Evolutionary conservation across 306 rosid species (phyloP).

Genomic region (Alnus glutinosa): DNA sequence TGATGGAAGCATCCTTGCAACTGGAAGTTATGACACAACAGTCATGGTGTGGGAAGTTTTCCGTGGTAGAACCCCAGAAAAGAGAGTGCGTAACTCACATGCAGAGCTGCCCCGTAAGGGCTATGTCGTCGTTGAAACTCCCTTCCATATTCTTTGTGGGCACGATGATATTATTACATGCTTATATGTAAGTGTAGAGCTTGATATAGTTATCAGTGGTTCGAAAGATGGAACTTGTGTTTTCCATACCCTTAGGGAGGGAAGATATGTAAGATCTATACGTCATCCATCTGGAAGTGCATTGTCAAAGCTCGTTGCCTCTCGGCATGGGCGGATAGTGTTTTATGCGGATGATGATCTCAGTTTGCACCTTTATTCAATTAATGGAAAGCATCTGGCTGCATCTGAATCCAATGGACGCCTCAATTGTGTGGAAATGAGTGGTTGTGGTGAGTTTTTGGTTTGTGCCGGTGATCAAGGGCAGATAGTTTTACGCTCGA

Average conservation of each 20-base stretch:
- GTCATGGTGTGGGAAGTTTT: conserved; percentile 96
- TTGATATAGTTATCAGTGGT: conserved; percentile 95
- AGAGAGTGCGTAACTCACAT: conserved; percentile 67
- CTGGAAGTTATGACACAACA: conserved; percentile 97
- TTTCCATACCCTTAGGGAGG: conserved; percentile 89
- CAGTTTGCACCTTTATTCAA: conserved; percentile 86
- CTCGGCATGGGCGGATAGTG: conserved; percentile 78
- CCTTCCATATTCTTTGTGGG: conserved; percentile 91
- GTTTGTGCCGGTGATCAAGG: conserved; percentile 97
- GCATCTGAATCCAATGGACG: conserved; percentile 93
- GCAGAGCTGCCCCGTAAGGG: conserved; percentile 80
- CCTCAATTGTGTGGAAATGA: conserved; percentile 77
- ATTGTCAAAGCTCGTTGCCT: conserved; percentile 83
- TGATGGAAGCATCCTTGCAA: conserved; percentile 95
- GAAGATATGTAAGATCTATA: conserved; percentile 90
- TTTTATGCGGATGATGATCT: conserved; percentile 95
- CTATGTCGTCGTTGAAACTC: conserved; percentile 78
- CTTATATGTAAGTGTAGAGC: conserved; percentile 81
- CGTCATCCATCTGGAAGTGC: conserved; percentile 84
- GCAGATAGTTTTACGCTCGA: conserved; percentile 88
- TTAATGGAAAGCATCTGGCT: conserved; percentile 94
- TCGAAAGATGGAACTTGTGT: conserved; percentile 96
- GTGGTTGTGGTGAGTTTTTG: conserved; percentile 88
- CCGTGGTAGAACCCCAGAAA: conserved; percentile 71
- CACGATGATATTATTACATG: conserved; percentile 94